phyloP scores from a whole-genome alignment of 495 filamentous ascomycete species.

The Opeltia flavorubescens region DNA sequence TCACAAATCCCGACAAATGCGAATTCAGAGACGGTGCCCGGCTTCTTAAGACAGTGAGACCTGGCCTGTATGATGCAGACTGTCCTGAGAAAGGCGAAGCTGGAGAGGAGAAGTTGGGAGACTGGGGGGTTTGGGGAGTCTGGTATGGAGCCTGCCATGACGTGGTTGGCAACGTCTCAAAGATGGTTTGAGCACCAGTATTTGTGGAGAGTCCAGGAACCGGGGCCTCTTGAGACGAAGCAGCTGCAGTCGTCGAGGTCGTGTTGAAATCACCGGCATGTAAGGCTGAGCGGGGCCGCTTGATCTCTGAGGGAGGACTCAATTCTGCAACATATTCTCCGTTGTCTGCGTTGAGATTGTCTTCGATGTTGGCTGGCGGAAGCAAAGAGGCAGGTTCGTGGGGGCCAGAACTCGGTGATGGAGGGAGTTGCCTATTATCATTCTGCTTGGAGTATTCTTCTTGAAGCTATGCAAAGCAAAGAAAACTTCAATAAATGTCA shows the following conservation, averaged over 20 bases:
- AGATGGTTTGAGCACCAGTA: not conserved
- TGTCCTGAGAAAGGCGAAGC: not conserved
- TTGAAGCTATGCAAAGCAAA: slow-evolving; percentile 2
- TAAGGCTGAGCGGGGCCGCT: slow-evolving; percentile 73
- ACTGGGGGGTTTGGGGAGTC: too few relatives aligned
- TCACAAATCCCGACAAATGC: slow-evolving; percentile 69
- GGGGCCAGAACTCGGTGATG: not conserved
- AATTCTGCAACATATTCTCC: slow-evolving; percentile 14
- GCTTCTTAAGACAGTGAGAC: slow-evolving; percentile 7
- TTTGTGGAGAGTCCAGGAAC: not conserved
- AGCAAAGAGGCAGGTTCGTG: slow-evolving; percentile 14
- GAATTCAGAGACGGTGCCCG: slow-evolving; percentile 56
- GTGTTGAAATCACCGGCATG: slow-evolving; percentile 82
- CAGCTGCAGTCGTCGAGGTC: slow-evolving; percentile 19
- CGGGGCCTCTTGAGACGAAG: not conserved
- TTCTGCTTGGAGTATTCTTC: slow-evolving; percentile 15
- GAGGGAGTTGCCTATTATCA: slow-evolving; percentile 5
- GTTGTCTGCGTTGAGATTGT: not conserved
- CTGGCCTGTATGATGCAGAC: slow-evolving; percentile 6
- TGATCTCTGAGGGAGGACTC: slow-evolving; percentile 43
- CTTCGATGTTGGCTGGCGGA: slow-evolving; percentile 15
- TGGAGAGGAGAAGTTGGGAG: not conserved
- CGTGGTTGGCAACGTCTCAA: slow-evolving; percentile 32
- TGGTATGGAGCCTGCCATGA: slow-evolving; percentile 31
- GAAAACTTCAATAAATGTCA: not conserved